Evolutionary conservation across 495 filamentous ascomycete genomes (phyloP).

Genomic region (Penicillium dipodomyicola): DNA sequence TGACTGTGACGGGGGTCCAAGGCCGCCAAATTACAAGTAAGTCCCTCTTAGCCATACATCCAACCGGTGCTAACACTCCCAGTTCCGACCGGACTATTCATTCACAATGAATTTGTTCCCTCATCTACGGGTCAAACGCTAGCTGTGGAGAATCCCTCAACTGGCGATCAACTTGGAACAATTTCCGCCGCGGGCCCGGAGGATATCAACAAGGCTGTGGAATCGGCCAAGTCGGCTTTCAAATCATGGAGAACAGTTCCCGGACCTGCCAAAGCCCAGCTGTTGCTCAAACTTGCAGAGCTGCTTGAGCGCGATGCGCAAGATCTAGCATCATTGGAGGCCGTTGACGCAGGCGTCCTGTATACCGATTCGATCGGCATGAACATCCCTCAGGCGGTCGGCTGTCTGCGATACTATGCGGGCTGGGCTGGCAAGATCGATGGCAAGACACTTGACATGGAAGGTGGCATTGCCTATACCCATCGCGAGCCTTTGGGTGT

Average conservation of each 20-base stretch:
- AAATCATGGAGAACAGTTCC: constrained; percentile 39
- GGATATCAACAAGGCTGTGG: constrained; percentile 53
- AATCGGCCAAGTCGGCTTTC: constrained; percentile 45
- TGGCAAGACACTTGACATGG: constrained; percentile 29
- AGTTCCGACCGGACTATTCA: constrained; percentile 37
- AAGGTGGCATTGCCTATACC: constrained; percentile 29
- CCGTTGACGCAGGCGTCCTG: constrained; percentile 29
- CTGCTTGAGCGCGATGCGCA: constrained; percentile 28
- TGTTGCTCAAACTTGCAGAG: constrained; percentile 46
- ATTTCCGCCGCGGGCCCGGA: constrained; percentile 26
- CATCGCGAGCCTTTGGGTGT: constrained; percentile 38
- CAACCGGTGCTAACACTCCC: not conserved
- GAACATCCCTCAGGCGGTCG: constrained; percentile 25
- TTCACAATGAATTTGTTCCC: constrained; percentile 38
- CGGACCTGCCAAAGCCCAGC: constrained; percentile 36
- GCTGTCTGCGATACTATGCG: constrained; percentile 33
- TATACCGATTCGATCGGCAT: constrained; percentile 22
- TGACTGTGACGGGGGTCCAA: constrained; percentile 19
- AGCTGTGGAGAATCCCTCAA: constrained; percentile 30
- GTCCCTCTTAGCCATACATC: not conserved
- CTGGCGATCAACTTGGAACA: constrained; percentile 27
- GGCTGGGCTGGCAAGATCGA: constrained; percentile 39
- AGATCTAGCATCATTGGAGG: constrained; percentile 30
- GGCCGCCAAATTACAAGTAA: constrained; percentile 23
- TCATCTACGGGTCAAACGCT: constrained; percentile 21